phyloP scores from a whole-genome alignment of 208 protist species.

The Leishmania aethiopica region DNA sequence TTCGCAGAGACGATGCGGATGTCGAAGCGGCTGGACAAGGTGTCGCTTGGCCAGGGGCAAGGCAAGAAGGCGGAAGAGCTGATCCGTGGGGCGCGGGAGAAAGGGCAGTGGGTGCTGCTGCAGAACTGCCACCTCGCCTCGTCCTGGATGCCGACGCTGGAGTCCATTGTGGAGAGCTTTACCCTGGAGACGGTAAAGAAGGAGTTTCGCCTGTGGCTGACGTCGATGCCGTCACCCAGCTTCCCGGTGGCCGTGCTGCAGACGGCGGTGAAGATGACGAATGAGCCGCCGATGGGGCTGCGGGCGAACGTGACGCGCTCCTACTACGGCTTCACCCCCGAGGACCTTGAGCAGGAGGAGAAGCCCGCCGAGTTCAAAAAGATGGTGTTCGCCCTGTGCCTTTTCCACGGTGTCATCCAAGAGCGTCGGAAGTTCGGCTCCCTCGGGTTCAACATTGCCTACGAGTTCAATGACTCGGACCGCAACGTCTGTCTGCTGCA shows the following conservation, averaged over 20 bases:
- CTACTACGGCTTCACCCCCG: constrained; percentile 92
- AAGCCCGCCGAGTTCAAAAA: constrained; percentile 91
- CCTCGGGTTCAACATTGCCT: constrained; percentile 97
- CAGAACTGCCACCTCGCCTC: constrained; percentile 98
- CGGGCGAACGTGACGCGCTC: constrained; percentile 96
- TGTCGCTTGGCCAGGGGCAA: constrained; percentile 97
- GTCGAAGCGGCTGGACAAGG: constrained; percentile 92
- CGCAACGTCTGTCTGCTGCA: constrained; percentile 92
- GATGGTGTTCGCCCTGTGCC: constrained; percentile 93
- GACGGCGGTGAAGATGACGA: constrained; percentile 98
- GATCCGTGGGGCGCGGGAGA: constrained; percentile 81
- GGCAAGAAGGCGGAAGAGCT: constrained; percentile 94
- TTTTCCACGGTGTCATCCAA: constrained; percentile 96
- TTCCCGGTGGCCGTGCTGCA: constrained; percentile 99
- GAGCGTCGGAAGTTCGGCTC: constrained; percentile 95
- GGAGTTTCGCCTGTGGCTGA: constrained; percentile 98
- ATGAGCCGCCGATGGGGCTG: constrained; percentile 98
- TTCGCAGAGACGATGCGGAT: constrained; percentile 96
- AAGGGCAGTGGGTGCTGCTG: constrained; percentile 95
- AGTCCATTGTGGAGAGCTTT: constrained; percentile 95
- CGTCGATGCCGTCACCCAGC: constrained; percentile 95
- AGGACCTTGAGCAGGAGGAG: constrained; percentile 81
- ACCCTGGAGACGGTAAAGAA: constrained; percentile 94
- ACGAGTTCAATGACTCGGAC: constrained; percentile 97
- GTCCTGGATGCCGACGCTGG: constrained; percentile 94